Evolutionary conservation across 768 basidiomycete genomes (phyloP).

Genomic region (Agaricus subrufescens): DNA sequence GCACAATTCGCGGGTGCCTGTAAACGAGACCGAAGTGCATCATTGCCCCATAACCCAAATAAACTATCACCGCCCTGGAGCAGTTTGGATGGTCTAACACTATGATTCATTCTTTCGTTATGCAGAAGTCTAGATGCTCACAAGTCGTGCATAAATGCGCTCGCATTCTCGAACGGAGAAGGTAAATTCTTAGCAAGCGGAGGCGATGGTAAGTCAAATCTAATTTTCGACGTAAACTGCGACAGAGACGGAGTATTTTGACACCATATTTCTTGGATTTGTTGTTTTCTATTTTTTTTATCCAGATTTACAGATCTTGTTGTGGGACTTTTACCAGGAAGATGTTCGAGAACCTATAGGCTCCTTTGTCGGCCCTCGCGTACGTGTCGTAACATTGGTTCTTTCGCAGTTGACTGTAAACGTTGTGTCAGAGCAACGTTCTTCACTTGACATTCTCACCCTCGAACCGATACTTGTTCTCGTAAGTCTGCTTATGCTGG

Average conservation of each 20-base stretch:
- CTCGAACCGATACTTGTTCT: slow-evolving; percentile 55
- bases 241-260: background rate
- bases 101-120: background rate
- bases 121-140: slow-evolving; percentile 39
- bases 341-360: slow-evolving; percentile 38
- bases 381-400: slow-evolving; percentile 16
- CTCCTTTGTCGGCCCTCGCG: slow-evolving; percentile 43
- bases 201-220: slow-evolving; percentile 53
- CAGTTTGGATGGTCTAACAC: too few relatives aligned
- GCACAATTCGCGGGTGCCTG: too few relatives aligned
- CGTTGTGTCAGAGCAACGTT: slow-evolving; percentile 51
- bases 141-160: slow-evolving; percentile 60
- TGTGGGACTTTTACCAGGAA: slow-evolving; percentile 69
- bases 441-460: slow-evolving; percentile 71
- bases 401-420: background rate
- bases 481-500: slow-evolving; percentile 39
- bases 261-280: background rate
- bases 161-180: slow-evolving; percentile 55
- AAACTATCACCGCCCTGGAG: too few relatives aligned
- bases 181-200: slow-evolving; percentile 65
- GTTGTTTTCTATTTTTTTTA: background rate
- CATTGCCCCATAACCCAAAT: too few relatives aligned
- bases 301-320: slow-evolving; percentile 46
- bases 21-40: too few relatives aligned
- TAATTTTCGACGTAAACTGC: background rate